Percentiles rank a stretch among this genome's conserved stretches.
phyloP scores from a whole-genome alignment of 1,284 basidiomycete species.

The Trichosporon asahii region DNA sequence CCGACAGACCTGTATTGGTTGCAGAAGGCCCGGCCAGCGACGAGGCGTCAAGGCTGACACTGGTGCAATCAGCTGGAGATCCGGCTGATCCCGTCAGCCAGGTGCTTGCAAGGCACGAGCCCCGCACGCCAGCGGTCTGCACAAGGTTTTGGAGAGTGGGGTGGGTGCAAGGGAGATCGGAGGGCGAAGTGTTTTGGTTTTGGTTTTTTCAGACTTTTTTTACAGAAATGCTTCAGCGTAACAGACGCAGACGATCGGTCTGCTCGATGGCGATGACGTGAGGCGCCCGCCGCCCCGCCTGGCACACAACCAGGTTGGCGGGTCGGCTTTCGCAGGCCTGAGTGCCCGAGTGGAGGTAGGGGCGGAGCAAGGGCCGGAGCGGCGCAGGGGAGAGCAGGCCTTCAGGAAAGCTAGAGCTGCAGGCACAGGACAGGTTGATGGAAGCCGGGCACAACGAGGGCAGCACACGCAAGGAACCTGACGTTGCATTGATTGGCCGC shows the following conservation, averaged over 20 bases:
- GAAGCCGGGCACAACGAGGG: not conserved
- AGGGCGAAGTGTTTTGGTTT: not conserved
- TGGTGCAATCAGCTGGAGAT: not conserved
- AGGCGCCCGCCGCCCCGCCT: conserved; percentile 1
- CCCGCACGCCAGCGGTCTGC: not conserved
- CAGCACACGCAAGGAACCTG: not conserved
- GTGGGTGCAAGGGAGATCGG: not conserved
- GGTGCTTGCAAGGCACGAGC: not conserved
- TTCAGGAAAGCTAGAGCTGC: not conserved
- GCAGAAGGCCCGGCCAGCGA: not conserved
- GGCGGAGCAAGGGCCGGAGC: not conserved
- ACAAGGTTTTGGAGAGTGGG: conserved; percentile 1
- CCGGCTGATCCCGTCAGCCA: not conserved
- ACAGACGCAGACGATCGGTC: not conserved
- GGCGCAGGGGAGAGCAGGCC: not conserved
- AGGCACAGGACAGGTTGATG: not conserved
- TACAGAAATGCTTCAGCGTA: not conserved
- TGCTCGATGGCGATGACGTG: not conserved
- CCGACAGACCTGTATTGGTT: not conserved
- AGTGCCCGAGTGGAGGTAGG: not conserved
- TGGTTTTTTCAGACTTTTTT: not conserved
- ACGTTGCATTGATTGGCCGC: not conserved
- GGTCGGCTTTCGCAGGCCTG: not conserved
- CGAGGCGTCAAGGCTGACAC: not conserved
- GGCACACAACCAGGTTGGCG: not conserved